Evolutionary conservation across 768 basidiomycete species (phyloP).

Genomic region (Tylopilus plumbeoviolaceoides): DNA sequence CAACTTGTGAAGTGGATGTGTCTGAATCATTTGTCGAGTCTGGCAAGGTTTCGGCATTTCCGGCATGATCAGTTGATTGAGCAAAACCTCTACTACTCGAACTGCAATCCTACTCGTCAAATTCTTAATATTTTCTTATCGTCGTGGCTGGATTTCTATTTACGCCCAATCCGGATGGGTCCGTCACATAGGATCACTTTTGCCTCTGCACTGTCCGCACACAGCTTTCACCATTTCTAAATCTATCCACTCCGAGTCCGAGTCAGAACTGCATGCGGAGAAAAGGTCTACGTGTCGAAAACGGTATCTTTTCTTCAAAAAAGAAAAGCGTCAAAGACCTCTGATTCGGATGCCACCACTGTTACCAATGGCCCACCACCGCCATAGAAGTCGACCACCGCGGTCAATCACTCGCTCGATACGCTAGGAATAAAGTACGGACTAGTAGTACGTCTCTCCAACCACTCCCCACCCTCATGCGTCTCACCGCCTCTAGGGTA

Average conservation of each 20-base stretch:
- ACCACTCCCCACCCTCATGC: background rate
- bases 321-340: conserved; percentile 41
- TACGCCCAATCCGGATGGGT: too few species aligned
- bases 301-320: conserved; percentile 56
- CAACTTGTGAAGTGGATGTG: too few species aligned
- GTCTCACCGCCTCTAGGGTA: conserved; percentile 55
- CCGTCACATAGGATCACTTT: conserved; percentile 48
- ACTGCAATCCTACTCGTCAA: too few species aligned
- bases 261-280: conserved; percentile 69
- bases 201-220: conserved; percentile 90
- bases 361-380: conserved; percentile 29
- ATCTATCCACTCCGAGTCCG: conserved; percentile 71
- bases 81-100: too few species aligned
- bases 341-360: conserved; percentile 29
- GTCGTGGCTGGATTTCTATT: too few species aligned
- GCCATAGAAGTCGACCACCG: conserved; percentile 58
- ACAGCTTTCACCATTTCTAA: conserved; percentile 89
- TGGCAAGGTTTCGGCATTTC: too few species aligned
- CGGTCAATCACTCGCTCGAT: conserved; percentile 71
- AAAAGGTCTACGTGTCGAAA: conserved; percentile 46
- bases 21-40: too few species aligned
- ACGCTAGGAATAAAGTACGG: conserved; percentile 88
- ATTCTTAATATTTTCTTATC: too few species aligned
- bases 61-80: too few species aligned
- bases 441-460: conserved; percentile 71